These are phyloP conservation scores for Phyllosticta paracitricarpa DNA, from an alignment of 2,329 filamentous ascomycete genomes.

Conservation along the genomic window DNA sequence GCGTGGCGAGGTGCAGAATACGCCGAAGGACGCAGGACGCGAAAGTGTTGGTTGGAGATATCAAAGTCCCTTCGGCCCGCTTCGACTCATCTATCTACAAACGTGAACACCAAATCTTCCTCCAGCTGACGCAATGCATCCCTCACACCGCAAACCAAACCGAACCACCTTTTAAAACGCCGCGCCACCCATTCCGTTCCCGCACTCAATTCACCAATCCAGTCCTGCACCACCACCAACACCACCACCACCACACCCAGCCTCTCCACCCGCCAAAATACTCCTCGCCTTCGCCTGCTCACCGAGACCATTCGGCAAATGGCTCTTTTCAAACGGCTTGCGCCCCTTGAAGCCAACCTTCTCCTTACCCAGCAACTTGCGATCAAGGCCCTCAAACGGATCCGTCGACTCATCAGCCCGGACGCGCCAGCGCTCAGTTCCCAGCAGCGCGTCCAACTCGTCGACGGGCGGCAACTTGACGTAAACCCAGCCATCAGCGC, in stretches of 20 bases:
- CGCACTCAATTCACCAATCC: conserved; percentile 29
- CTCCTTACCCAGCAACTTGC: conserved; percentile 34
- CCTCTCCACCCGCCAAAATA: conserved; percentile 38
- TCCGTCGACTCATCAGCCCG: conserved; percentile 55
- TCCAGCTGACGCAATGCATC: not conserved
- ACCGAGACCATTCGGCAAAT: conserved; percentile 35
- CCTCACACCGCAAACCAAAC: not conserved
- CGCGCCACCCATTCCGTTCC: not conserved
- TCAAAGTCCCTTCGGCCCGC: no score
- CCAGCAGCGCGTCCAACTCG: conserved; percentile 69
- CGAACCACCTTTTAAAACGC: not conserved
- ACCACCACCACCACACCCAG: no score
- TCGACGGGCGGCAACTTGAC: conserved; percentile 69
- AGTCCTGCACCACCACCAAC: conserved; percentile 27
- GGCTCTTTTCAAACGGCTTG: conserved; percentile 21
- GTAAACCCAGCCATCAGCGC: conserved; percentile 69
- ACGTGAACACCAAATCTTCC: no score
- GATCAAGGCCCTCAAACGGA: conserved; percentile 48
- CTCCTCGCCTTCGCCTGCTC: conserved; percentile 32
- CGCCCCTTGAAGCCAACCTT: conserved; percentile 45
- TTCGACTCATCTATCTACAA: no score
- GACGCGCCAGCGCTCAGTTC: conserved; percentile 70
- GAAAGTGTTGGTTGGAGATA: no score
- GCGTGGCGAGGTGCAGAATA: no score
- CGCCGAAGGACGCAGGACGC: no score